Conservation (phyloP, 345 rosid genomes). For the Nasturtium officinale region DNA sequence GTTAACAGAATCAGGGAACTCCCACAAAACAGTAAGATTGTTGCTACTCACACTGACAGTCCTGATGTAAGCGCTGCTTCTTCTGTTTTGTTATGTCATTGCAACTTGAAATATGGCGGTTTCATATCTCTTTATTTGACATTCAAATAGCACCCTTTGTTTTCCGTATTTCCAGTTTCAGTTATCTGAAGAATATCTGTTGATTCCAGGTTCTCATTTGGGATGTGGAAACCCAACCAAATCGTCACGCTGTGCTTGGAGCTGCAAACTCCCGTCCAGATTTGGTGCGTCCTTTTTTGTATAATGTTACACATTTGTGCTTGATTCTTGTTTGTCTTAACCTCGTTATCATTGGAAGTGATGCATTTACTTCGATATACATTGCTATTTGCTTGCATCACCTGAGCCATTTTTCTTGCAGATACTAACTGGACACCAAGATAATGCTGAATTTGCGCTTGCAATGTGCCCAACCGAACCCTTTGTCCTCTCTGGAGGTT, state of each 20-base stretch:
- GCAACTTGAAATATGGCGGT: background rate
- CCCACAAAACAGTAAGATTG: slow-evolving; percentile 86
- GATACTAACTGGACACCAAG: slow-evolving; percentile 98
- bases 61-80: slow-evolving; percentile 70
- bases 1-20: slow-evolving; percentile 99
- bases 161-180: background rate
- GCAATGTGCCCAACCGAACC: slow-evolving; percentile 99
- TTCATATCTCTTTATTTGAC: slow-evolving; percentile 5
- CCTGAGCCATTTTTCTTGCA: slow-evolving; percentile 47
- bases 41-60: slow-evolving; percentile 99
- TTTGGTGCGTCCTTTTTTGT: slow-evolving; percentile 55
- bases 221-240: slow-evolving; percentile 99
- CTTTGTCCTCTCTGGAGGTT: slow-evolving; percentile 99
- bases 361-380: background rate
- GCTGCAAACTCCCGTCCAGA: slow-evolving; percentile 93
- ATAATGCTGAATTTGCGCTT: slow-evolving; percentile 99
- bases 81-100: slow-evolving; percentile 8
- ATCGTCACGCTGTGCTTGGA: slow-evolving; percentile 97
- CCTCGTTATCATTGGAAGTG: background rate
- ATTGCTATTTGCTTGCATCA: slow-evolving; percentile 9
- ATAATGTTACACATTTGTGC: slow-evolving; percentile 3
- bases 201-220: slow-evolving; percentile 84
- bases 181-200: slow-evolving; percentile 18
- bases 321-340: slow-evolving; percentile 1
- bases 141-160: slow-evolving; percentile 16